A percentile compares a stretch with the other conserved stretches of the same genome.
These are phyloP conservation scores for Wallemia hederae DNA, from an alignment of 1,284 basidiomycete genomes.

Conservation along the genomic window DNA sequence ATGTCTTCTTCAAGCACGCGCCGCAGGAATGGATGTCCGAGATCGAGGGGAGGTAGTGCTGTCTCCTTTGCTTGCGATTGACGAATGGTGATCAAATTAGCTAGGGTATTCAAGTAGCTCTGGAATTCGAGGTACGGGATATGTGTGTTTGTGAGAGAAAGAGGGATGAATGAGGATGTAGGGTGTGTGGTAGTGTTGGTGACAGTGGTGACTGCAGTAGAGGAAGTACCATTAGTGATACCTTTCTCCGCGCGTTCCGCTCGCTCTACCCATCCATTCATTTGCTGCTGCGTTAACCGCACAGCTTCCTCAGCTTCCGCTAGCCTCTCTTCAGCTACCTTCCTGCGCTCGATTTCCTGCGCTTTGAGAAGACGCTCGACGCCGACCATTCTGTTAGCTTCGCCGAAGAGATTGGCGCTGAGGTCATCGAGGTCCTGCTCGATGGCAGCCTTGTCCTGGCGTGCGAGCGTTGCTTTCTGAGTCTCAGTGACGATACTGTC, in stretches of 20 bases:
- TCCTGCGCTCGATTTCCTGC: conserved; percentile 50
- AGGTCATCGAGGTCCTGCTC: conserved; percentile 85
- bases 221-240: conserved; percentile 4
- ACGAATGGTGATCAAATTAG: conserved; percentile 14
- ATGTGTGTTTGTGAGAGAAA: conserved; percentile 32
- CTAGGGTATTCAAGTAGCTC: conserved; percentile 49
- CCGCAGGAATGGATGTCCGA: conserved; percentile 54
- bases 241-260: conserved; percentile 4
- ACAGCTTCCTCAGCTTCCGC: conserved; percentile 63
- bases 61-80: conserved; percentile 30
- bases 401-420: conserved; percentile 55
- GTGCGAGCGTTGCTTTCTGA: conserved; percentile 61
- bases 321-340: conserved; percentile 47
- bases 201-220: background rate
- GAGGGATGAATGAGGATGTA: background rate
- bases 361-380: conserved; percentile 49
- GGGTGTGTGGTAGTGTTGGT: background rate
- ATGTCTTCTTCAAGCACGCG: conserved; percentile 64
- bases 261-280: conserved; percentile 39
- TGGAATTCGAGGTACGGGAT: conserved; percentile 62
- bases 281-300: conserved; percentile 48
- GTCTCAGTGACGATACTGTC: conserved; percentile 82
- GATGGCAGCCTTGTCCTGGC: conserved; percentile 37
- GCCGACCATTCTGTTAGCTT: conserved; percentile 72
- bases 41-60: conserved; percentile 12